Evolutionary conservation across 345 rosid species (phyloP).

Genomic region (Euphorbia peplus): DNA sequence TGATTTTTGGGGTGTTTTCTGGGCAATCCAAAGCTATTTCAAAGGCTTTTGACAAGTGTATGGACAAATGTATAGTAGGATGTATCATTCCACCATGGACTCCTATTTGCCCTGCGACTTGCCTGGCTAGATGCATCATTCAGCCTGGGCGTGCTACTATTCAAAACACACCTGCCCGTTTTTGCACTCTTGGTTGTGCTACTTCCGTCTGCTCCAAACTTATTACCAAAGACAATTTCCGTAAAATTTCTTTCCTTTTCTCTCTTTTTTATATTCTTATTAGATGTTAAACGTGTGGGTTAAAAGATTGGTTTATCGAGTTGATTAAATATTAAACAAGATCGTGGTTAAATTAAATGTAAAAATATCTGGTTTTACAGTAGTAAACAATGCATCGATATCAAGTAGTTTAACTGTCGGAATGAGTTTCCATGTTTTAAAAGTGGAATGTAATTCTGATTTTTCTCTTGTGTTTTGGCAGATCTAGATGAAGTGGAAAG

Average conservation of each 20-base stretch:
- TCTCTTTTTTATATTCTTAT: too few relatives aligned
- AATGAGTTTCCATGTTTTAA: too few relatives aligned
- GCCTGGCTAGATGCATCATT: background rate
- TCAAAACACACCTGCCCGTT: background rate
- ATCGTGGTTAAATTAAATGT: too few relatives aligned
- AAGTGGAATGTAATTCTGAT: too few relatives aligned
- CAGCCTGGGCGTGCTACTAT: background rate
- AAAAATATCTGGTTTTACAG: too few relatives aligned
- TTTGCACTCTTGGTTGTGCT: constrained; percentile 6
- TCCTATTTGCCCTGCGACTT: background rate
- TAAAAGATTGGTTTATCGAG: too few relatives aligned
- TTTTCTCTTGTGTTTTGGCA: background rate
- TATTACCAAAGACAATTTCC: background rate
- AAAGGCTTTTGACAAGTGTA: background rate
- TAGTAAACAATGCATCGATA: too few relatives aligned
- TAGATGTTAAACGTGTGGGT: too few relatives aligned
- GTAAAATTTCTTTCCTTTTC: background rate
- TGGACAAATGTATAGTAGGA: background rate
- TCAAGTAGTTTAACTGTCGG: too few relatives aligned
- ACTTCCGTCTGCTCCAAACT: background rate
- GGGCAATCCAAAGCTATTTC: background rate
- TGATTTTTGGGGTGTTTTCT: background rate
- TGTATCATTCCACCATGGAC: constrained; percentile 4
- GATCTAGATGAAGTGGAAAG: background rate
- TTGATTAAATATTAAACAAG: too few relatives aligned